Evolutionary conservation across 331 rosid genomes (phyloP), one percentile per base, ranked within the genome.

Genomic region (Erythrophleum ivorense): DNA sequence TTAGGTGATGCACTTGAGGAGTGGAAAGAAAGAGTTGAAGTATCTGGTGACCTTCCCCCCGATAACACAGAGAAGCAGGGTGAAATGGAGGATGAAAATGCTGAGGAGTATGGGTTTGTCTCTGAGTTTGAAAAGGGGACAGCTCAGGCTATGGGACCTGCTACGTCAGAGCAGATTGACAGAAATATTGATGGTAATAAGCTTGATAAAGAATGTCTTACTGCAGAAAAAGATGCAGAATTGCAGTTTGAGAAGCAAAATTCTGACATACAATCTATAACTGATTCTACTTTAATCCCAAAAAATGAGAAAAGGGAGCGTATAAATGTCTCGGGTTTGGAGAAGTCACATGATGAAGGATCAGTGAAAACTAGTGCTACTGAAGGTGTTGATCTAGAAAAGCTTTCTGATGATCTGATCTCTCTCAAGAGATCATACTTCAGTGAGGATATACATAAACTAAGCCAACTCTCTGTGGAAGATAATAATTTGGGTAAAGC

Each of bases 141-240:
- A 46, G 87, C 89, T 57, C 99, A 93, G 87, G 97, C 99, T 33
- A 53, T 93, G 89, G 99, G 98, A 18, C 91, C 94, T 72, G 99
- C 98, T 72, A 90, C 92, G 24, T 66, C 84, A n/a, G 99, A 95
- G 75, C 98, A 95, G 88, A 83, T 85, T 45, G 91, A 92, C 78
- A 85, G 49, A 83, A 90, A 84, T 80, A 83, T 87, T 77, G 85
- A 85, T 68, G 78, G 50, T 16, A 78, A 82, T 78, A 90, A 80
- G 84, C 62, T 29, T 59, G 85, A 87, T 70, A 82, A 83, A 76
- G 92, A 88, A 59, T 36, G 77, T 80, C 76, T 0, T 43, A 80
- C 90, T 19, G 80, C 67, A 14, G 85, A 87, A 59, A 70, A 80
- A 57, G 92, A 89, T 80, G 77, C 76, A 46, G 82, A 86, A 64